Evolutionary conservation across 1,139 yeast genomes (phyloP).

Genomic region (Pichia sp.): DNA sequence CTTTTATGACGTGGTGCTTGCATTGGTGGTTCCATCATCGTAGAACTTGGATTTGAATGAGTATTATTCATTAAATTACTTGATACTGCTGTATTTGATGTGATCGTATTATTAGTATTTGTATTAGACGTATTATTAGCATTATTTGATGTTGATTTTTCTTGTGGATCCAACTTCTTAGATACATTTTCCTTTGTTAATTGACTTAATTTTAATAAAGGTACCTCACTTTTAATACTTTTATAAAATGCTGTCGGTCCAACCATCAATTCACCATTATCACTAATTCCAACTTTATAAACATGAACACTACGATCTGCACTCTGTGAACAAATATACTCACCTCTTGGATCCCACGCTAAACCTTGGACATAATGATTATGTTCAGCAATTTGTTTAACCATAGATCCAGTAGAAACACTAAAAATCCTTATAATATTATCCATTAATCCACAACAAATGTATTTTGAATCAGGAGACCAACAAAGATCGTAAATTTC

Average conservation of each 20-base stretch:
- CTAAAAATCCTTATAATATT: constrained; percentile 68
- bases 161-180: no score
- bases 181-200: constrained; percentile 6
- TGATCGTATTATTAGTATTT: background rate
- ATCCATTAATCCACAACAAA: constrained; percentile 92
- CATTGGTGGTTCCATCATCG: constrained; percentile 30
- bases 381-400: constrained; percentile 66
- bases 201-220: constrained; percentile 17
- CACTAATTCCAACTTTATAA: constrained; percentile 36
- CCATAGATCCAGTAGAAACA: constrained; percentile 50
- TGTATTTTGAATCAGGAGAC: constrained; percentile 74
- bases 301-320: constrained; percentile 81
- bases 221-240: constrained; percentile 43
- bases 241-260: constrained; percentile 40
- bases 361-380: constrained; percentile 92
- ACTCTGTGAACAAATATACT: constrained; percentile 77
- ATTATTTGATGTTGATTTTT: background rate
- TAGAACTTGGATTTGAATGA: constrained; percentile 7
- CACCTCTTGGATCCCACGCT: constrained; percentile 84
- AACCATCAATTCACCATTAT: constrained; percentile 27
- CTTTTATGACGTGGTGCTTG: constrained; percentile 30
- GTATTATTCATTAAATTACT: background rate
- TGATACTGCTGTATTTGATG: background rate
- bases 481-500: constrained; percentile 89
- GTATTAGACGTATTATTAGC: constrained; percentile 1